Evolutionary conservation across 2,329 filamentous ascomycete genomes (phyloP), one percentile per base, ranked within the genome.

Genomic region (Pseudogymnoascus sp.): DNA sequence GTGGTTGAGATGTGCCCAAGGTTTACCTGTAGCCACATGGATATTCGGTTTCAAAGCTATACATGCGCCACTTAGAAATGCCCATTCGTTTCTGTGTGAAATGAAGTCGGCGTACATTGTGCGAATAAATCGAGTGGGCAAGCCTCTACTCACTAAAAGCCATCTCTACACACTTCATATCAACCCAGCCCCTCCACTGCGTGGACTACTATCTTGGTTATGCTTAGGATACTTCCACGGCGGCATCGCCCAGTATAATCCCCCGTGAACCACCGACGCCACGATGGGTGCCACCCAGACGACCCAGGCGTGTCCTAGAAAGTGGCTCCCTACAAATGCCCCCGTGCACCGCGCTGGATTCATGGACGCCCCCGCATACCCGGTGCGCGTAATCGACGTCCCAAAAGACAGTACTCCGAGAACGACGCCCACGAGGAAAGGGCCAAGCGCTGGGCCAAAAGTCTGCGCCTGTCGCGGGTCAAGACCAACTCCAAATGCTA

Each of bases 401-500:
- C 73, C 68, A 62, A 78, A 77, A 0, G 70, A 70, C 16, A 73
- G 64, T 0, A 75, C 65, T 0, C 73, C 76, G 3, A 77, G 65
- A 1, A 70, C 69, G 3, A 77, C 64, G 0, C 80, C 77, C 1
- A 82, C 78, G 6, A 84, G 69, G 25, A 80, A 76, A 0, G 81
- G 79, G 0, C 76, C 75, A 2, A 81, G 67, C 0, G 78, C 75
- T 6, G 78, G 79, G 0, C 81, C 81, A 63, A 81, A 78, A 1
- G 78, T 73, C 30, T 76, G 71, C 0, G 71, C 73, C 65, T 83
- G 80, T 16, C 81, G 68, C 0, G 81, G 81, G 67, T 83, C 81
- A 3, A 84, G 67, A 7, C 78, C 81, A 2, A 82, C 76, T 0
- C 81, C 80, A 64, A 83, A 83, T 0, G 79, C 75, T 5, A 83